Evolutionary conservation across 768 basidiomycete species (phyloP).

Genomic region (Podaxis rugospora): DNA sequence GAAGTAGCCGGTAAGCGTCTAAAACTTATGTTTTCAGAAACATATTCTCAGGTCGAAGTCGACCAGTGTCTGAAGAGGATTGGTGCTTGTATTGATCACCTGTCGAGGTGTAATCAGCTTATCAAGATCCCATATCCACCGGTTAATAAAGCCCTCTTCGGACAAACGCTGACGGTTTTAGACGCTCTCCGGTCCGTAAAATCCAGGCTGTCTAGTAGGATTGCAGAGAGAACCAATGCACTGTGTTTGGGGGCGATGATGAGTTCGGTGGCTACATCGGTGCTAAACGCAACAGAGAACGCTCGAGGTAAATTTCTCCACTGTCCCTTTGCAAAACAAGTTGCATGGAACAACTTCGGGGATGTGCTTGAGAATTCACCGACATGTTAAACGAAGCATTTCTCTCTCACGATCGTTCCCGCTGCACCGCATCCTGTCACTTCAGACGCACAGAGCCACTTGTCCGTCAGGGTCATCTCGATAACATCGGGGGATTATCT

Average conservation of each 20-base stretch:
- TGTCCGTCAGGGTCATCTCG: conserved; percentile 5
- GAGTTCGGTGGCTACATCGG: background rate
- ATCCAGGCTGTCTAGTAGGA: background rate
- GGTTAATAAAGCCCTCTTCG: background rate
- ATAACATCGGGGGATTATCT: conserved; percentile 2
- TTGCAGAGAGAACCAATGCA: background rate
- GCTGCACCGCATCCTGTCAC: conserved; percentile 10
- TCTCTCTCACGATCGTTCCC: background rate
- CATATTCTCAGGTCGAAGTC: conserved; percentile 1
- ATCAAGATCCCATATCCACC: conserved; percentile 5
- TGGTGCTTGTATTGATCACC: background rate
- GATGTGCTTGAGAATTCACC: background rate
- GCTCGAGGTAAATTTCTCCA: background rate
- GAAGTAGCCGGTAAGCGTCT: background rate
- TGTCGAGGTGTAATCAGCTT: background rate
- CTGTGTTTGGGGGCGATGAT: background rate
- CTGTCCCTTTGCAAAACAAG: background rate
- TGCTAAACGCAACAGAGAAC: background rate
- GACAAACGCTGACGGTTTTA: background rate
- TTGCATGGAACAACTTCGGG: background rate
- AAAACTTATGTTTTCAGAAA: background rate
- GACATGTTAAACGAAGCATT: background rate
- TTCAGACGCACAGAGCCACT: background rate
- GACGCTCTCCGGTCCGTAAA: too few species aligned
- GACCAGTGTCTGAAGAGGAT: background rate